Evolutionary conservation across 148 eudicot species (phyloP).

Genomic region (Camellia sinensis): DNA sequence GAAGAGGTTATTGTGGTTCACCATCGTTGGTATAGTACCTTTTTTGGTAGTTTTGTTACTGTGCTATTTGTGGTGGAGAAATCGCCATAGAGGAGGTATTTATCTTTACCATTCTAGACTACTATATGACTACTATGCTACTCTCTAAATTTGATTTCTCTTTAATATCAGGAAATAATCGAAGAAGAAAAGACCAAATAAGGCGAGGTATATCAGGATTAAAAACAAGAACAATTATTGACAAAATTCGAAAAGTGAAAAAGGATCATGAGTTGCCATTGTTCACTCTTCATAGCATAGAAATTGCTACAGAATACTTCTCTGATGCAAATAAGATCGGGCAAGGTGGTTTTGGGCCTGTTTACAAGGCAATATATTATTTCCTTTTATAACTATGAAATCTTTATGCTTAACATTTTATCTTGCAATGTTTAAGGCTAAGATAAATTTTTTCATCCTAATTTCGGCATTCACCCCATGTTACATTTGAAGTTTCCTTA

Average conservation of each 20-base stretch:
- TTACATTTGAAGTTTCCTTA: no score
- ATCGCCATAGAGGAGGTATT: not conserved
- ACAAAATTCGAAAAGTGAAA: not conserved
- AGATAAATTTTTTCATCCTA: not conserved
- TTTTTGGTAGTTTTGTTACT: not conserved
- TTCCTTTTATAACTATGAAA: no score
- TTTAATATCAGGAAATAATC: no score
- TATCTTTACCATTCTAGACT: not conserved
- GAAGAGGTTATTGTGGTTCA: not conserved
- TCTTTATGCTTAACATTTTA: no score
- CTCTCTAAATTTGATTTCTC: no score
- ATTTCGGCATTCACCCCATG: not conserved
- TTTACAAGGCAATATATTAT: not conserved
- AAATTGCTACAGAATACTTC: slow-evolving; percentile 2
- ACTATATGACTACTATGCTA: no score
- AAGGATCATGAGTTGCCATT: slow-evolving; percentile 3
- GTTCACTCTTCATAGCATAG: slow-evolving; percentile 13
- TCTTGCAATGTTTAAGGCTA: no score
- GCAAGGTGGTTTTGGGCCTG: slow-evolving; percentile 17
- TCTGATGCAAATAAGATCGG: slow-evolving; percentile 11
- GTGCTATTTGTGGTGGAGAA: not conserved
- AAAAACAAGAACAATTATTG: not conserved
- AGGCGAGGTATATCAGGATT: not conserved
- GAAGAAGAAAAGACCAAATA: no score
- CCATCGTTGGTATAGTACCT: not conserved